phyloP scores from a whole-genome alignment of 2,329 filamentous ascomycete genomes.

The Hysterium pulicare region DNA sequence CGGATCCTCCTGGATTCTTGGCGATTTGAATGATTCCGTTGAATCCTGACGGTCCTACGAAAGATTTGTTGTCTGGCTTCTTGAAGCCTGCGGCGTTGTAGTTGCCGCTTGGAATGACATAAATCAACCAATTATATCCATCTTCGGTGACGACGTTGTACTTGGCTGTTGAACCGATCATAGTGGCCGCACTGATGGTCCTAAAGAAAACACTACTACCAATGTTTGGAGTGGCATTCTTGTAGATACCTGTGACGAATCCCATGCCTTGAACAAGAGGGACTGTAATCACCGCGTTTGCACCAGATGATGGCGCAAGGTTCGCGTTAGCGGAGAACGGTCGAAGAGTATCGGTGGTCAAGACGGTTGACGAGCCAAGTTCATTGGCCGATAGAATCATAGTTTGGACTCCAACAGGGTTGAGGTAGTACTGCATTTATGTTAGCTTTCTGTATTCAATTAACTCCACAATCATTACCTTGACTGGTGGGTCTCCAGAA shows the following conservation, averaged over 20 bases:
- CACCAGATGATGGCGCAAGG: conserved; percentile 54
- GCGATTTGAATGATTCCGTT: conserved; percentile 77
- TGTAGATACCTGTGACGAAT: conserved; percentile 77
- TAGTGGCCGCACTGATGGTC: conserved; percentile 55
- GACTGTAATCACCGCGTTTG: conserved; percentile 64
- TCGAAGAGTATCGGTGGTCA: conserved; percentile 52
- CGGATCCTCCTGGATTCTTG: conserved; percentile 62
- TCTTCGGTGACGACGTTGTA: conserved; percentile 73
- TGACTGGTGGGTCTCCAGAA: conserved; percentile 37
- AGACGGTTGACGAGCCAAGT: conserved; percentile 58
- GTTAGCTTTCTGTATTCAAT: no score
- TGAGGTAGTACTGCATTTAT: conserved; percentile 63
- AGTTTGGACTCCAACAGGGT: conserved; percentile 77
- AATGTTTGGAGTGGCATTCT: conserved; percentile 66
- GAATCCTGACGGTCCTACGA: conserved; percentile 66
- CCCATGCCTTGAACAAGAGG: conserved; percentile 87
- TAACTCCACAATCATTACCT: background rate
- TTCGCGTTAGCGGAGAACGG: conserved; percentile 65
- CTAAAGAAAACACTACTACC: conserved; percentile 73
- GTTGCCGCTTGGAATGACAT: conserved; percentile 61
- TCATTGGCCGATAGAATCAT: conserved; percentile 76
- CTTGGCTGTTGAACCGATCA: conserved; percentile 67
- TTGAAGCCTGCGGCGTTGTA: conserved; percentile 61
- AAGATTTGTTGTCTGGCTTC: conserved; percentile 58
- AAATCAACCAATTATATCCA: conserved; percentile 68